phyloP scores from a whole-genome alignment of 108 stramenopile genomes.

The Skeletonema costatum region DNA sequence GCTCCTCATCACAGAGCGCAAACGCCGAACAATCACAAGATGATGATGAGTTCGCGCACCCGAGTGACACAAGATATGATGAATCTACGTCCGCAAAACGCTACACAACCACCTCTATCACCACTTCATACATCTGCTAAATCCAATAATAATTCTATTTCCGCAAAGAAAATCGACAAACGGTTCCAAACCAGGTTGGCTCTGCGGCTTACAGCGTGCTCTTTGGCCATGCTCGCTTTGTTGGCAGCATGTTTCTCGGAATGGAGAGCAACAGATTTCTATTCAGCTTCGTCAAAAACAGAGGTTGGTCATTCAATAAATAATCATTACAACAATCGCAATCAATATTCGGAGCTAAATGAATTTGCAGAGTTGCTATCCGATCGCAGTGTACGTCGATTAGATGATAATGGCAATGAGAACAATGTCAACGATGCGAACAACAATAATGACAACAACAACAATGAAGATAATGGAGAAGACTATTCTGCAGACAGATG shows the following conservation, averaged over 20 bases:
- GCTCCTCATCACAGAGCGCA: neutral
- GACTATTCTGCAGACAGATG: slow-evolving; percentile 30
- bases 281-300: neutral
- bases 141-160: neutral
- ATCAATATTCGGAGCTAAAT: neutral
- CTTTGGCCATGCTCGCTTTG: slow-evolving; percentile 1
- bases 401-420: neutral
- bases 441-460: slow-evolving; percentile 11
- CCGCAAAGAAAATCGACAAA: neutral
- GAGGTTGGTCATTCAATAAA: neutral
- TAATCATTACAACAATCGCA: neutral
- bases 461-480: slow-evolving; percentile 14
- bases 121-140: neutral
- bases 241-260: slow-evolving; percentile 21
- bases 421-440: slow-evolving; percentile 5
- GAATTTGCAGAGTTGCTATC: neutral
- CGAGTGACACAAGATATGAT: neutral
- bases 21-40: neutral
- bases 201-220: slow-evolving; percentile 15
- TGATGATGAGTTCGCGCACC: neutral
- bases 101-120: neutral
- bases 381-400: neutral
- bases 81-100: neutral
- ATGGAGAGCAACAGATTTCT: slow-evolving; percentile 10
- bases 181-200: slow-evolving; percentile 40